These are phyloP conservation scores for Davidsoniella virescens DNA, from an alignment of 2,329 filamentous ascomycete species.

Conservation along the genomic window DNA sequence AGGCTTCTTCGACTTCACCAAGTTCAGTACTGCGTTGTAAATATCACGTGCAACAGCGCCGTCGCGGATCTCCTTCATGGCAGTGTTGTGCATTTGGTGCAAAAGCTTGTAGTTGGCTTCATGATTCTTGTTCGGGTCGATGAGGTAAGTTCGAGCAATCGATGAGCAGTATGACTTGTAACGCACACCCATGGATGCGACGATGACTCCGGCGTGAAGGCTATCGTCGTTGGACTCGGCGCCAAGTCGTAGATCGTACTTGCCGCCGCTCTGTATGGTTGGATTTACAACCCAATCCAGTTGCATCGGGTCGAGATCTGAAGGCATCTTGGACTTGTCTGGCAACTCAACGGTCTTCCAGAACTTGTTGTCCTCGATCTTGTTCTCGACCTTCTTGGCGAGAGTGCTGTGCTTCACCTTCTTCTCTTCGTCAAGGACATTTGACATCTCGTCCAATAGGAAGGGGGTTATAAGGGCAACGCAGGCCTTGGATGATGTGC, in stretches of 20 bases:
- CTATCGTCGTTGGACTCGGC: slow-evolving; percentile 65
- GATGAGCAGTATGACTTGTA: slow-evolving; percentile 94
- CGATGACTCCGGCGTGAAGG: slow-evolving; percentile 82
- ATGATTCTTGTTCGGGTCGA: slow-evolving; percentile 92
- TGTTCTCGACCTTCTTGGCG: slow-evolving; percentile 73
- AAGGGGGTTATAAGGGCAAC: slow-evolving; percentile 91
- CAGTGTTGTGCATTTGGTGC: slow-evolving; percentile 67
- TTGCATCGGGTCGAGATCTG: slow-evolving; percentile 72
- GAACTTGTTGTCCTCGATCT: slow-evolving; percentile 86
- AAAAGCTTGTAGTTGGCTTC: slow-evolving; percentile 89
- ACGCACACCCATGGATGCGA: slow-evolving; percentile 77
- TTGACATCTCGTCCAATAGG: slow-evolving; percentile 96
- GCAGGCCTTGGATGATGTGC: slow-evolving; percentile 84
- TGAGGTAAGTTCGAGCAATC: slow-evolving; percentile 84
- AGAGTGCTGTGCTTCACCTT: slow-evolving; percentile 83
- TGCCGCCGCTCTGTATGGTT: slow-evolving; percentile 85
- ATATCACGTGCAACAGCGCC: slow-evolving; percentile 77
- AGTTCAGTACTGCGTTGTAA: slow-evolving; percentile 67
- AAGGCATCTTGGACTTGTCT: slow-evolving; percentile 58
- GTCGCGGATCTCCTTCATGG: slow-evolving; percentile 80
- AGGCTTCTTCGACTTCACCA: slow-evolving; percentile 80
- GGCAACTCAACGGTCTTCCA: slow-evolving; percentile 66
- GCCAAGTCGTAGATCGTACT: slow-evolving; percentile 75
- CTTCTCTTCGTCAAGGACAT: slow-evolving; percentile 88
- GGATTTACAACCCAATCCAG: slow-evolving; percentile 91